These are phyloP conservation scores for Apostasia shenzhenica DNA, from an alignment of 106 monocot species.

Conservation along the genomic window DNA sequence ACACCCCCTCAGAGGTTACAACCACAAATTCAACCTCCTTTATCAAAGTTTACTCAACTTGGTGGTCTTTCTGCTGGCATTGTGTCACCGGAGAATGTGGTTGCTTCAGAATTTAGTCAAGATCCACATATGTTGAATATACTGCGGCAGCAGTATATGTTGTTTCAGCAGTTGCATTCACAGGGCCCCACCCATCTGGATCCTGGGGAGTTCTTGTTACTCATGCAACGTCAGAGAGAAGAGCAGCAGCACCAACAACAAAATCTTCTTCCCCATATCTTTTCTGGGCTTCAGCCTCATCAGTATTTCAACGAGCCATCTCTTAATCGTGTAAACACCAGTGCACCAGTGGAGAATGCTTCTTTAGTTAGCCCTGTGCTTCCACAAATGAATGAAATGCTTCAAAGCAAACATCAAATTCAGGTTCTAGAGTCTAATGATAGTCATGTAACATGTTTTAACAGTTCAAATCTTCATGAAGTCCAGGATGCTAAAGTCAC, in stretches of 20 bases:
- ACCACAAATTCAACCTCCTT: conserved; percentile 25
- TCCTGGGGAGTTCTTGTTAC: conserved; percentile 48
- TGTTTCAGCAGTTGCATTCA: conserved; percentile 65
- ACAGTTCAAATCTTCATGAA: conserved; percentile 19
- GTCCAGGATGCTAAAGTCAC: conserved; percentile 14
- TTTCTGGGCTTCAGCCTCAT: conserved; percentile 36
- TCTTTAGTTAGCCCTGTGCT: conserved; percentile 16
- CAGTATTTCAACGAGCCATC: conserved; percentile 33
- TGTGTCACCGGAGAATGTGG: conserved; percentile 39
- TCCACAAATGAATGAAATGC: conserved; percentile 28
- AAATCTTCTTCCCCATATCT: conserved; percentile 50
- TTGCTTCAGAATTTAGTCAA: conserved; percentile 53
- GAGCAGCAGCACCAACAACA: conserved; percentile 52
- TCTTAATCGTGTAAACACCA: conserved; percentile 24
- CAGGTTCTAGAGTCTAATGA: conserved; percentile 13
- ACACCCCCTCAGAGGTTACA: conserved; percentile 40
- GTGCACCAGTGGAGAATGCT: conserved; percentile 20
- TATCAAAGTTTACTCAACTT: conserved; percentile 34
- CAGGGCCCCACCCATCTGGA: conserved; percentile 40
- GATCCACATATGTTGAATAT: conserved; percentile 55
- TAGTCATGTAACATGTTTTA: conserved; percentile 11
- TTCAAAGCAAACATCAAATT: conserved; percentile 30
- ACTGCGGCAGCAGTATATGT: conserved; percentile 70
- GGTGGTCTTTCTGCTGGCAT: conserved; percentile 25
- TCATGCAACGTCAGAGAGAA: conserved; percentile 50